Evolutionary conservation across 1,284 basidiomycete species (phyloP).

Genomic region (Ganoderma sinense): DNA sequence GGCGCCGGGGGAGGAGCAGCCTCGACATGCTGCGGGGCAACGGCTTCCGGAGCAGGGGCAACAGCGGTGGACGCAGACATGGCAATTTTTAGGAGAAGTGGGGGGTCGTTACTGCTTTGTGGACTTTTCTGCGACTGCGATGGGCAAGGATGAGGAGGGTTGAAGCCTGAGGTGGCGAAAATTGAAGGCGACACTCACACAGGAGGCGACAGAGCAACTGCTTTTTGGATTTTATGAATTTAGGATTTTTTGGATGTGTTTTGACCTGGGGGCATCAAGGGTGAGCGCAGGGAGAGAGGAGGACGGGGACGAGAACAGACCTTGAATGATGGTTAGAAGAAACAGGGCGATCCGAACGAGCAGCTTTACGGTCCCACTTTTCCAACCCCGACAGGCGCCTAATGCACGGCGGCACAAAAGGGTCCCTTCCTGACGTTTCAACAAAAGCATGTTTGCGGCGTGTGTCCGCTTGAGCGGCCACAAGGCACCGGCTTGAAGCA

Average conservation of each 20-base stretch:
- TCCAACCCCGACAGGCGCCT: constrained; percentile 43
- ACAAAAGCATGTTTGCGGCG: constrained; percentile 26
- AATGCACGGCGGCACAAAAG: constrained; percentile 28
- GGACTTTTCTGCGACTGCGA: constrained; percentile 73
- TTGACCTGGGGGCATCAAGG: constrained; percentile 38
- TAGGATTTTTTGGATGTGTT: constrained; percentile 55
- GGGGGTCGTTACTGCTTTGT: constrained; percentile 88
- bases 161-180: constrained; percentile 32
- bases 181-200: constrained; percentile 52
- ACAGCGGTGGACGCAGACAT: constrained; percentile 66
- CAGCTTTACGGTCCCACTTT: constrained; percentile 35
- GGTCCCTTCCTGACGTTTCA: constrained; percentile 3
- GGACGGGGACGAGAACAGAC: constrained; percentile 37
- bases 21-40: constrained; percentile 45
- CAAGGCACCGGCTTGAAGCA: constrained; percentile 8
- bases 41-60: constrained; percentile 41
- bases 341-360: constrained; percentile 35
- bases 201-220: constrained; percentile 79
- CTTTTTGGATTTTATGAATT: constrained; percentile 54
- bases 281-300: constrained; percentile 22
- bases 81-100: constrained; percentile 52
- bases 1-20: constrained; percentile 42
- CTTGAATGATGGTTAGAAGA: constrained; percentile 54
- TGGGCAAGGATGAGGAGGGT: constrained; percentile 23
- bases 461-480: constrained; percentile 14